Evolutionary conservation across 495 filamentous ascomycete genomes (phyloP).

Genomic region (Aspergillus sclerotioniger): DNA sequence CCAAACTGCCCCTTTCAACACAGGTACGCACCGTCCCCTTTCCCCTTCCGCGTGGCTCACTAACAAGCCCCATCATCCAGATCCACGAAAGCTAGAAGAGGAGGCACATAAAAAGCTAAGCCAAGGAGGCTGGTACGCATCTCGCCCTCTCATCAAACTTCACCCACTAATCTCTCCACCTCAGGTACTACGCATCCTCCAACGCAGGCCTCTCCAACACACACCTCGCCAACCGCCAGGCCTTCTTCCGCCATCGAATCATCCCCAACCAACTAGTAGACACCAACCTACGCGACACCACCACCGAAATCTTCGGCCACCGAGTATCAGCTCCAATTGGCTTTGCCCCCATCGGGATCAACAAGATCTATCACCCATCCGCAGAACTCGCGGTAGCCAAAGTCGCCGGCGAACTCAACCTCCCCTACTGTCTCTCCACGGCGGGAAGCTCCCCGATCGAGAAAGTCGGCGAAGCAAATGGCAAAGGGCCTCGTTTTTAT

Average conservation of each 20-base stretch:
- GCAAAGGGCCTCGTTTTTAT: conserved; percentile 49
- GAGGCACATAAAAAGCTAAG: conserved; percentile 56
- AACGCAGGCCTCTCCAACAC: conserved; percentile 66
- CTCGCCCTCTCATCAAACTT: background rate
- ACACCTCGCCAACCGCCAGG: conserved; percentile 64
- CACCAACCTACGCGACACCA: conserved; percentile 58
- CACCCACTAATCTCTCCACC: conserved; percentile 3
- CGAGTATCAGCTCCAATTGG: conserved; percentile 57
- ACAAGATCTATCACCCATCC: conserved; percentile 59
- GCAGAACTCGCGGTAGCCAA: conserved; percentile 59
- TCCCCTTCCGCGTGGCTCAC: background rate
- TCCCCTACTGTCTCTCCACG: conserved; percentile 58
- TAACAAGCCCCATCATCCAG: conserved; percentile 23
- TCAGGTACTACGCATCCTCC: conserved; percentile 61
- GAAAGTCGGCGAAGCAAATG: conserved; percentile 57
- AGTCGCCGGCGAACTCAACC: conserved; percentile 54
- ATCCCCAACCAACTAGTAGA: conserved; percentile 62
- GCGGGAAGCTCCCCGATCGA: conserved; percentile 60
- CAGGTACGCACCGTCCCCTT: conserved; percentile 22
- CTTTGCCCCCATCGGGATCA: conserved; percentile 67
- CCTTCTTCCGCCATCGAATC: conserved; percentile 67
- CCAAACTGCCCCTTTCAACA: conserved; percentile 56
- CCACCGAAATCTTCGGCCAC: conserved; percentile 60
- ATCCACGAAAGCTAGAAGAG: conserved; percentile 57
- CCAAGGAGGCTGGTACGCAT: conserved; percentile 31